Evolutionary conservation across 2,329 filamentous ascomycete genomes (phyloP), one percentile per base, ranked within the genome.

Genomic region (Aspergillus versicolor): DNA sequence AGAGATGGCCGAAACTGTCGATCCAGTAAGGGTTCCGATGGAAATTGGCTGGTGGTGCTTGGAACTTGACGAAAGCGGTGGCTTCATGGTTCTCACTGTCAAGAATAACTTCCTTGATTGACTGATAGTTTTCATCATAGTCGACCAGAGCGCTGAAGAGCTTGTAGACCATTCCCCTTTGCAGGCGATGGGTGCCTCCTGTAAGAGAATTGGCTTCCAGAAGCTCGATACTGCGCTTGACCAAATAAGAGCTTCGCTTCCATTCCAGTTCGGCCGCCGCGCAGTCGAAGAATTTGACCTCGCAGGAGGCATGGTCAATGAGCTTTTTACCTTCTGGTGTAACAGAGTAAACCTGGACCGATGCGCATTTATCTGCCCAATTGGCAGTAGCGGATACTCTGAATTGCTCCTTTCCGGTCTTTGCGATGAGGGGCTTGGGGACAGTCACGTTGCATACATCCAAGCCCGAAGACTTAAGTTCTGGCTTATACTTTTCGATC

Each of bases 141-240:
- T 79, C 80, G 38, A 85, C 83, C 32, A 85, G 74, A 52, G 81
- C 78, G 66, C 81, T 81, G 75, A 85, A 85, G 51, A 88, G 81
- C 75, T 92, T 92, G 81, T 94, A 94, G 13, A 88, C 87, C 77
- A 92, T 84, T 34, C 88, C 88, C 24, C 88, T 85, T 49, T 88
- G 84, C 60, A 92, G 83, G 75, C 89, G 88, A 70, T 89, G 88
- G 27, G 88, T 88, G 55, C 83, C 82, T 40, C 88, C 88, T 34
- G 79, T 81, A 65, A 83, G 76, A 54, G 88, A 87, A 58, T 85
- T 87, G 60, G 83, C 76, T 63, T 81, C 76, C 3, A 88, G 80
- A 24, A 79, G 74, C 19, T 86, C 78, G 54, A 88, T 81, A 55
- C 86, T 83, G 21, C 79, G 81, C 65, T 85, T 84, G 68, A 93